Evolutionary conservation across 371 early-diverging fungal genomes (phyloP).

Genomic region (Saksenaea oblongispora): DNA sequence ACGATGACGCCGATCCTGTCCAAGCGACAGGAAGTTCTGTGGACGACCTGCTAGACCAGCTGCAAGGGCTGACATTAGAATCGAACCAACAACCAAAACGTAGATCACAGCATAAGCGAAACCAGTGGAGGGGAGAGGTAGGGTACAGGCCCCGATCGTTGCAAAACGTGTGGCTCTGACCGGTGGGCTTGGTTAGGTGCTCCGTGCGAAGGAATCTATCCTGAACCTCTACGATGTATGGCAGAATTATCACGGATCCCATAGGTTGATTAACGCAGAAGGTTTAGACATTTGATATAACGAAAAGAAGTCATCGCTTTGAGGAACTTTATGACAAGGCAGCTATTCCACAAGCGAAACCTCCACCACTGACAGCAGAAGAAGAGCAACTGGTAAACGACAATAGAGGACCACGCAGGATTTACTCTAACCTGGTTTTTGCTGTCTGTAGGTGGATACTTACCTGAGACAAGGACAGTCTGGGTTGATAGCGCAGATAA

Average conservation of each 20-base stretch:
- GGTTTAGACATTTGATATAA: not conserved
- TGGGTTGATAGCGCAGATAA: conserved; percentile 54
- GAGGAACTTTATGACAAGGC: conserved; percentile 13
- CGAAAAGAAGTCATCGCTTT: conserved; percentile 6
- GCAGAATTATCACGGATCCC: not conserved
- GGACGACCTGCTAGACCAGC: conserved; percentile 6
- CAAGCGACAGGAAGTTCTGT: not conserved
- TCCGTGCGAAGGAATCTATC: not conserved
- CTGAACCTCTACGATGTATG: not conserved
- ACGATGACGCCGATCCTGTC: not conserved
- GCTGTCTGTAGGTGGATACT: conserved; percentile 25
- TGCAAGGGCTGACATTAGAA: conserved; percentile 4
- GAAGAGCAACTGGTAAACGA: conserved; percentile 33
- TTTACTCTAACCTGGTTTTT: too few relatives aligned
- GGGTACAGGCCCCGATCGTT: not conserved
- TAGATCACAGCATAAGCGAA: not conserved
- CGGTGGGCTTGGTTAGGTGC: not conserved
- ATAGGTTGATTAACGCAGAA: not conserved
- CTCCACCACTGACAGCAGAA: conserved; percentile 33
- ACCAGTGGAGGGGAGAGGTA: not conserved
- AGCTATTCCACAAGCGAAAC: conserved; percentile 11
- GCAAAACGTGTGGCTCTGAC: not conserved
- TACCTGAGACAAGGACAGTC: conserved; percentile 33
- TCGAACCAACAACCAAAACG: not conserved
- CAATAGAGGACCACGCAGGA: not conserved